Evolutionary conservation across 768 basidiomycete genomes (phyloP).

Genomic region (Tubosaeta sp.): DNA sequence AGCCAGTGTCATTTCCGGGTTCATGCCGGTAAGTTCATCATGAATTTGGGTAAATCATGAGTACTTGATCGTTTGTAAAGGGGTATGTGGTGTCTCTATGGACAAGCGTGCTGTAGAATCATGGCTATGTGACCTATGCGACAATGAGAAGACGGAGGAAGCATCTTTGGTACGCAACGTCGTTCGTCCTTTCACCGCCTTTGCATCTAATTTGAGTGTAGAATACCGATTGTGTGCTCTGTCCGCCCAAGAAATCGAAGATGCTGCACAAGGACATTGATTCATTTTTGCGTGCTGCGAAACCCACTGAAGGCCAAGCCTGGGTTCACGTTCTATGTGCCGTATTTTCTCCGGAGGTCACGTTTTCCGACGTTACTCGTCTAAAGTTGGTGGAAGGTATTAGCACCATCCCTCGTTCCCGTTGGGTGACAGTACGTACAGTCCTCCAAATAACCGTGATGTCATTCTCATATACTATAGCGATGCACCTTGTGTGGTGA

Average conservation of each 20-base stretch:
- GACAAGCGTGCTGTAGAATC: constrained; percentile 61
- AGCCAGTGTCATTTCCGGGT: constrained; percentile 72
- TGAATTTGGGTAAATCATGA: neutral
- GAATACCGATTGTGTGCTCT: constrained; percentile 84
- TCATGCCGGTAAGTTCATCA: constrained; percentile 58
- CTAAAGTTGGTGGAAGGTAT: constrained; percentile 85
- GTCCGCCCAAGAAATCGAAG: constrained; percentile 48
- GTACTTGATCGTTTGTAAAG: constrained; percentile 31
- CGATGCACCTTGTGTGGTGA: constrained; percentile 72
- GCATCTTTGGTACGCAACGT: constrained; percentile 63
- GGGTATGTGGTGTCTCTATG: constrained; percentile 63
- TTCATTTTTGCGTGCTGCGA: constrained; percentile 70
- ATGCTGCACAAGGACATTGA: constrained; percentile 48
- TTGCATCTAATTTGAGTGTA: constrained; percentile 27
- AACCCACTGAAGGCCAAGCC: constrained; percentile 89
- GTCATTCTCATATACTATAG: constrained; percentile 36
- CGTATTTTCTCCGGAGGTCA: constrained; percentile 81
- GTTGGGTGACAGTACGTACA: constrained; percentile 68
- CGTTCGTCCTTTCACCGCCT: neutral
- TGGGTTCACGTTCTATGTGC: constrained; percentile 93
- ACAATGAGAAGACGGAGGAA: constrained; percentile 77
- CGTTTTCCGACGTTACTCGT: constrained; percentile 68
- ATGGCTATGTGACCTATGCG: constrained; percentile 88
- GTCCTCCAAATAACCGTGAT: neutral
- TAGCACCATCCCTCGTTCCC: constrained; percentile 61